Conservation (phyloP, 1,284 basidiomycete genomes). For the Austroboletus novae-zelandiae region DNA sequence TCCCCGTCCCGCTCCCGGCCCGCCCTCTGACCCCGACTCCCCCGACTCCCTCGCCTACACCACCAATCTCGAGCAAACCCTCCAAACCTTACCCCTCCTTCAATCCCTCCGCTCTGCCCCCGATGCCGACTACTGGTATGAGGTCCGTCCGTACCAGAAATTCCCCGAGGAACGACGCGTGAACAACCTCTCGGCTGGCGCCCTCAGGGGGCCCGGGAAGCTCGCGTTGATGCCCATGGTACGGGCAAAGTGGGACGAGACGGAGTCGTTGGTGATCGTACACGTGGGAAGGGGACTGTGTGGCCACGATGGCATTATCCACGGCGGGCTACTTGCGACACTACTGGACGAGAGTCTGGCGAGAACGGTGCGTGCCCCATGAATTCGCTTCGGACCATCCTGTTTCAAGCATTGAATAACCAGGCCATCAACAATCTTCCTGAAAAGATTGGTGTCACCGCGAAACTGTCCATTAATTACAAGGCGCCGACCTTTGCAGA, state of each 20-base stretch:
- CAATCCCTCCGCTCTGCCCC: constrained; percentile 45
- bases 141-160: constrained; percentile 71
- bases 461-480: constrained; percentile 74
- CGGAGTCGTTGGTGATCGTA: constrained; percentile 65
- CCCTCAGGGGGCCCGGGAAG: constrained; percentile 82
- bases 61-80: constrained; percentile 60
- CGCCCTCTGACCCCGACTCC: constrained; percentile 55
- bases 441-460: constrained; percentile 91
- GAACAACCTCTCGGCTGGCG: constrained; percentile 83
- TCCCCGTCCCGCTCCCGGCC: constrained; percentile 65
- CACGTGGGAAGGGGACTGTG: constrained; percentile 88
- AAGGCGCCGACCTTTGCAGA: constrained; percentile 81
- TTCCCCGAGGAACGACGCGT: constrained; percentile 68
- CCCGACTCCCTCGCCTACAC: constrained; percentile 61
- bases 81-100: constrained; percentile 68
- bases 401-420: constrained; percentile 1
- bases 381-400: constrained; percentile 1
- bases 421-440: constrained; percentile 81
- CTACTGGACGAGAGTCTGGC: constrained; percentile 87
- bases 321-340: constrained; percentile 91
- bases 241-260: constrained; percentile 73
- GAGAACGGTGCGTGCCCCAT: constrained; percentile 54
- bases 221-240: constrained; percentile 78
- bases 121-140: constrained; percentile 66
- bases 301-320: constrained; percentile 91